These are phyloP conservation scores for Alectoria sarmentosa DNA, from an alignment of 495 filamentous ascomycete genomes.

Conservation along the genomic window DNA sequence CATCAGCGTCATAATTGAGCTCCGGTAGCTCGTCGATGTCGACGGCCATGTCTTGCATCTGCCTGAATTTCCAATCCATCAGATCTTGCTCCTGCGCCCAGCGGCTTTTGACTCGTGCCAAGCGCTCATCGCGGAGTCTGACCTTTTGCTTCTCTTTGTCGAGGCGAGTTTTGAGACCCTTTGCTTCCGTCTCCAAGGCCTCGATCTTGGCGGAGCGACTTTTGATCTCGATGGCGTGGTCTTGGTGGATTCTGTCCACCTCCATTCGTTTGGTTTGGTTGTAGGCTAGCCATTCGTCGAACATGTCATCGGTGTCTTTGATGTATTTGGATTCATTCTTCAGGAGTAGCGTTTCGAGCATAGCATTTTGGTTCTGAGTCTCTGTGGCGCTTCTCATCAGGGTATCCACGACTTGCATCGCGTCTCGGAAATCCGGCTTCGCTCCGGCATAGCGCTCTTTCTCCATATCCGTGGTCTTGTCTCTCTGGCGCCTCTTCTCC, in stretches of 20 bases:
- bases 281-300: conserved; percentile 4
- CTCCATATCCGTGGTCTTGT: not conserved
- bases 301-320: conserved; percentile 2
- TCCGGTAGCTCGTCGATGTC: not conserved
- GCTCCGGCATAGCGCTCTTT: not conserved
- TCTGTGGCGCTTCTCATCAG: conserved; percentile 1
- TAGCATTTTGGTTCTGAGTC: not conserved
- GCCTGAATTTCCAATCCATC: not conserved
- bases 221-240: not conserved
- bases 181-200: not conserved
- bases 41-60: not conserved
- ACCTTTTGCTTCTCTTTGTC: not conserved
- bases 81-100: not conserved
- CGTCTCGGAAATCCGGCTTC: not conserved
- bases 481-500: not conserved
- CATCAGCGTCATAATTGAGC: not conserved
- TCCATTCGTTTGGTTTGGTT: not conserved
- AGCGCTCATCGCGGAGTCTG: not conserved
- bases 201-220: not conserved
- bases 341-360: not conserved
- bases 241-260: not conserved
- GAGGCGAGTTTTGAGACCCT: not conserved
- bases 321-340: not conserved
- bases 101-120: not conserved
- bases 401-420: not conserved